A percentile compares a stretch with the other conserved stretches of the same genome.
phyloP scores from a whole-genome alignment of 306 rosid genomes.

The Casuarina cunninghamiana region DNA sequence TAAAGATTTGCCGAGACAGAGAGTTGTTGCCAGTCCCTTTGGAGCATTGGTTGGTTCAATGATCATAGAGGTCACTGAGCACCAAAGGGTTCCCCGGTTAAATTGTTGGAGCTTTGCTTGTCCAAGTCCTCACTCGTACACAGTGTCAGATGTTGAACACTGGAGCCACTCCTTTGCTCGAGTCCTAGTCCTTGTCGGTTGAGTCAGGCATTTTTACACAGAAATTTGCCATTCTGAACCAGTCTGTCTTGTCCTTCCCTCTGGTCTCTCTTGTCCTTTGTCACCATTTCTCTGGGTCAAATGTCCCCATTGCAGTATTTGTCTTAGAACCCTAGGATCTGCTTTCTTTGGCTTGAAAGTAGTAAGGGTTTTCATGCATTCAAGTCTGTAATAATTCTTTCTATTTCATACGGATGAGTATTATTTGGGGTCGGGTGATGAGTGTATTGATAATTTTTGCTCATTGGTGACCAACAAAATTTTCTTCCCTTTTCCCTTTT shows the following conservation, averaged over 20 bases:
- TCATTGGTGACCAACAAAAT: constrained; percentile 28
- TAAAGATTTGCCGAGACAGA: constrained; percentile 41
- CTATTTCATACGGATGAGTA: constrained; percentile 41
- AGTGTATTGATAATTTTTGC: constrained; percentile 43
- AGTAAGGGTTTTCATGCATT: constrained; percentile 31
- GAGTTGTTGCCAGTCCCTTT: constrained; percentile 39
- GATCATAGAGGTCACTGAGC: constrained; percentile 36
- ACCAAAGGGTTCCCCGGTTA: constrained; percentile 38
- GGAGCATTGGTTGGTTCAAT: constrained; percentile 47
- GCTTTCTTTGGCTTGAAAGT: constrained; percentile 17
- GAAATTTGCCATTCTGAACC: constrained; percentile 26
- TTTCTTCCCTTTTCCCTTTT: constrained; percentile 9
- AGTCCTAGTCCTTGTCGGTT: constrained; percentile 24
- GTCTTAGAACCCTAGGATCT: constrained; percentile 25
- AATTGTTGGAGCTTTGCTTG: constrained; percentile 42
- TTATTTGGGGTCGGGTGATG: constrained; percentile 42
- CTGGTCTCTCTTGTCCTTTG: background rate
- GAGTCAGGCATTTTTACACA: constrained; percentile 21
- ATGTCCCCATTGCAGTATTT: constrained; percentile 17
- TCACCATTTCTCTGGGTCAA: constrained; percentile 28
- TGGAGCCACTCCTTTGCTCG: constrained; percentile 32
- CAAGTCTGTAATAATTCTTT: constrained; percentile 32
- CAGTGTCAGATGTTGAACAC: constrained; percentile 32
- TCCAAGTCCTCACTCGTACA: constrained; percentile 26
- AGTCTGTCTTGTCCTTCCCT: constrained; percentile 10